Base-by-base conservation (phyloP, 106 monocot genomes). In the Platanthera guangdongensis region DNA sequence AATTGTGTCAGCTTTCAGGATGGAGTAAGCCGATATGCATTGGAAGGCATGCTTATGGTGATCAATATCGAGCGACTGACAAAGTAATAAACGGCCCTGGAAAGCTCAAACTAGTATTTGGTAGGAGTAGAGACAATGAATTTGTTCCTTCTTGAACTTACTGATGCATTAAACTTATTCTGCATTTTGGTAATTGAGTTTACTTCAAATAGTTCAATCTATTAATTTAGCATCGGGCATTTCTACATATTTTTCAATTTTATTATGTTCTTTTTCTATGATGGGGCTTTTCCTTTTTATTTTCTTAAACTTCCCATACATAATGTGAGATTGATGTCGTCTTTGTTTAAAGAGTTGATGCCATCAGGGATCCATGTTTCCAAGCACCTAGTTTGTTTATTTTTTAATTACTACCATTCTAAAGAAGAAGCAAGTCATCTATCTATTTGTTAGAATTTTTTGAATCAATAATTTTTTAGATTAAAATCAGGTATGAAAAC, bases 31-130 rank as follows among this genome's bases (percentile, higher is more conserved):
- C 95, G 51, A 95, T 95, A 80, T 95, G 95, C 81, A 92, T 95
- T 75, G 95, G 95, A 84, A 86, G 95, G 68, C 95, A 95, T 95
- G 95, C 95, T 78, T 95, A 88, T 88, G 95, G 95, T 68, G 95
- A 95, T 85, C 95, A 95, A 72, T 95, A 95, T 68, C 69, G 85
- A 85, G 95, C 95, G 78, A 92, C 90, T 15, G 95, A 95, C 80
- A 52, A 83, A 82, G 83, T 95, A 47, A 86, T 87, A 68, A 92
- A 84, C 74, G 95, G 95, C 46, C 95, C 92, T 68, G 95, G 95
- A 30, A 95, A 90, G 76, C 88, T 95, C 53, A 95, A 95, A 76
- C 77, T 95, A 68, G 76, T 92, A 28, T 95, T 90, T 85, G 95
- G 95, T 95, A 82, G 47, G 84, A 78, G 1, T 64, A 52, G 0